Evolutionary conservation across 2,329 filamentous ascomycete species (phyloP), one percentile per base, ranked within the genome.

Genomic region (Fusarium solani-melongenae): DNA sequence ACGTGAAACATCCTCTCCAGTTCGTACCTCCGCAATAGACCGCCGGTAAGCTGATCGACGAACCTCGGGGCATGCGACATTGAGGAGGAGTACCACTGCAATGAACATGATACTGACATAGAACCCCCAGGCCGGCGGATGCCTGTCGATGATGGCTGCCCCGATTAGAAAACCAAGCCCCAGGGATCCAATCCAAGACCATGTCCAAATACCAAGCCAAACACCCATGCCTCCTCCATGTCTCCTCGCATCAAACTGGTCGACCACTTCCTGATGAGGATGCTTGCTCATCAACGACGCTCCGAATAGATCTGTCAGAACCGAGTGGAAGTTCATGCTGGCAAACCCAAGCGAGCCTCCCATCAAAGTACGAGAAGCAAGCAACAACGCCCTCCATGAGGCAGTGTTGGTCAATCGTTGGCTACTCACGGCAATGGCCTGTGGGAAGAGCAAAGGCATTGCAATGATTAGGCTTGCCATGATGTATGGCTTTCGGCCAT

Each of bases 191-290:
- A 93, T 90, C 81, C 90, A 93, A 79, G 92, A 93, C 90, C 92
- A 95, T 0, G 92, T 91, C 92, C 93, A 95, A 63, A 93, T 86
- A 2, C 92, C 92, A 11, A 94, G 85, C 93, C 93, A 95, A n/a
- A 93, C 84, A 0, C 93, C 93, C 84, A 95, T 91, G 0, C 93
- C 93, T 14, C 93, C 92, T 9, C 93, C 93, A 77, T 94, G 92
- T 44, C 93, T 87, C 63, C 93, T 89, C 20, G 93, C 88, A 80
- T 95, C 93, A 74, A 89, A 89, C 14, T 87, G 82, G 66, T 92
- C 88, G 1, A 92, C 91, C 22, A 92, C 83, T 77, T 94, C 93
- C 81, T 94, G 91, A 76, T 94, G 92, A 2, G 93, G 92, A 57
- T 91, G 90, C 44, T 87, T 86, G 76, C 91, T 93, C 86, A 94